Percentiles rank a stretch among this genome's conserved stretches.
phyloP scores from a whole-genome alignment of 768 basidiomycete species.

The Phaeotremella skinneri region DNA sequence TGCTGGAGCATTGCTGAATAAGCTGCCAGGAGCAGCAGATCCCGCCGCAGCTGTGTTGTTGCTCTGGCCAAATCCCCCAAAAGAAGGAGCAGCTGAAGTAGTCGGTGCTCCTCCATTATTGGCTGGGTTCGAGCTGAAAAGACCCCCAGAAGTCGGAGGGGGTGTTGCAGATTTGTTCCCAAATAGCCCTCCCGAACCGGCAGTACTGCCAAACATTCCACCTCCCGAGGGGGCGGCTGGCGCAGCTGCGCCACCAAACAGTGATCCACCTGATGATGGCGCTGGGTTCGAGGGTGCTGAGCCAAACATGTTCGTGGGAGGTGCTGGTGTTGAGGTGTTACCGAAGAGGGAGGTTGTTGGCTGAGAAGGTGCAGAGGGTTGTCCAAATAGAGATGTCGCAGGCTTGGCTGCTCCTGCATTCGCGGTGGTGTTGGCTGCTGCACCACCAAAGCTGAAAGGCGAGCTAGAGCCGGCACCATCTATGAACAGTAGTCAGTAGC shows the following conservation, averaged over 20 bases:
- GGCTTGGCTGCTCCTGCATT: slow-evolving; percentile 1
- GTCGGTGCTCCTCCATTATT: slow-evolving; percentile 8
- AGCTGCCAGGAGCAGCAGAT: neutral
- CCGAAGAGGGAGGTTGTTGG: slow-evolving; percentile 21
- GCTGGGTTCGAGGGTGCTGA: neutral
- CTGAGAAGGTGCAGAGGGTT: slow-evolving; percentile 4
- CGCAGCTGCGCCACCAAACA: slow-evolving; percentile 20
- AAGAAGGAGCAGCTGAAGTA: slow-evolving; percentile 1
- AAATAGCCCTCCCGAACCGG: slow-evolving; percentile 17
- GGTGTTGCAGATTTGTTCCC: slow-evolving; percentile 4
- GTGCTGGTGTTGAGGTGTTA: slow-evolving; percentile 6
- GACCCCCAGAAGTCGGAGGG: slow-evolving; percentile 3
- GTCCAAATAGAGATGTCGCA: slow-evolving; percentile 20
- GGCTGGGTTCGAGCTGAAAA: slow-evolving; percentile 9
- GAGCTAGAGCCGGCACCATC: neutral
- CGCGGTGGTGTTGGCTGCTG: slow-evolving; percentile 15
- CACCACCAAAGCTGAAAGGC: neutral
- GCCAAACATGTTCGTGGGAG: slow-evolving; percentile 18
- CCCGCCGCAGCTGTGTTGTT: neutral
- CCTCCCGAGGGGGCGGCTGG: slow-evolving; percentile 7
- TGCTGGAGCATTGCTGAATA: slow-evolving; percentile 4
- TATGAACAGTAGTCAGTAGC: neutral
- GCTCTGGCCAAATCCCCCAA: slow-evolving; percentile 12
- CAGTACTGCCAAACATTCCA: neutral
- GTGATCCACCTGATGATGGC: slow-evolving; percentile 5